Conservation (phyloP, 352 stramenopile genomes). For the Globisporangium barbulae region DNA sequence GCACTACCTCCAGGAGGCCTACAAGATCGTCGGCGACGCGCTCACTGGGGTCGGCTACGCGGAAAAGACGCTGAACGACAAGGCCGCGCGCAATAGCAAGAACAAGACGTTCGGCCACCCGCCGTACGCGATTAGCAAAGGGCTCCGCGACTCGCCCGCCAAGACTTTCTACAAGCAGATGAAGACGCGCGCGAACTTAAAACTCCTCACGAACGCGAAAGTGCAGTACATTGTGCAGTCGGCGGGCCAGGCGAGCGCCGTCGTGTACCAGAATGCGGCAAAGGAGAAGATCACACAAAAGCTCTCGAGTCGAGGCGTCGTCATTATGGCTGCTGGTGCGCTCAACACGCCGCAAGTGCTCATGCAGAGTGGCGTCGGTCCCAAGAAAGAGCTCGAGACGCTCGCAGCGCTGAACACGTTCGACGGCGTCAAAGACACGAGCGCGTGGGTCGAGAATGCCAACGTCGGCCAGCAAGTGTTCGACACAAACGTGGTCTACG, state of each 20-base stretch:
- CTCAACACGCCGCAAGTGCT: slow-evolving; percentile 77
- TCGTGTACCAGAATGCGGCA: slow-evolving; percentile 36
- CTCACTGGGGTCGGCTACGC: slow-evolving; percentile 29
- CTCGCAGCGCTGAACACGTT: slow-evolving; percentile 19
- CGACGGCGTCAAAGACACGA: slow-evolving; percentile 10
- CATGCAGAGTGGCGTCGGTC: slow-evolving; percentile 75
- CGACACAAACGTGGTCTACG: slow-evolving; percentile 20
- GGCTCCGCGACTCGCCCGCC: slow-evolving; percentile 41
- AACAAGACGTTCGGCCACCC: slow-evolving; percentile 42
- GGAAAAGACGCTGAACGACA: slow-evolving; percentile 38
- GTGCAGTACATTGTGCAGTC: slow-evolving; percentile 50
- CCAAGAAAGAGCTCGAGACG: slow-evolving; percentile 41
- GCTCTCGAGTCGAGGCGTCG: slow-evolving; percentile 41
- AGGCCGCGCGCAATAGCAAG: slow-evolving; percentile 45
- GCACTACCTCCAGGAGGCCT: slow-evolving; percentile 43
- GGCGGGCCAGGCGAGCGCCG: slow-evolving; percentile 35
- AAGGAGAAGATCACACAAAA: slow-evolving; percentile 15
- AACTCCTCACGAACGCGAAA: slow-evolving; percentile 39
- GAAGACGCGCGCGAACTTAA: slow-evolving; percentile 40
- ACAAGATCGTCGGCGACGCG: slow-evolving; percentile 39
- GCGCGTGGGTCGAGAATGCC: slow-evolving; percentile 23
- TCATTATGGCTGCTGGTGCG: slow-evolving; percentile 75
- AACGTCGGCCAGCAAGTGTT: slow-evolving; percentile 22
- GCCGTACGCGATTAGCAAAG: slow-evolving; percentile 48
- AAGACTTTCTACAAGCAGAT: slow-evolving; percentile 55